Conservation (phyloP, 148 eudicot species). For the Amaranthus cruentus region DNA sequence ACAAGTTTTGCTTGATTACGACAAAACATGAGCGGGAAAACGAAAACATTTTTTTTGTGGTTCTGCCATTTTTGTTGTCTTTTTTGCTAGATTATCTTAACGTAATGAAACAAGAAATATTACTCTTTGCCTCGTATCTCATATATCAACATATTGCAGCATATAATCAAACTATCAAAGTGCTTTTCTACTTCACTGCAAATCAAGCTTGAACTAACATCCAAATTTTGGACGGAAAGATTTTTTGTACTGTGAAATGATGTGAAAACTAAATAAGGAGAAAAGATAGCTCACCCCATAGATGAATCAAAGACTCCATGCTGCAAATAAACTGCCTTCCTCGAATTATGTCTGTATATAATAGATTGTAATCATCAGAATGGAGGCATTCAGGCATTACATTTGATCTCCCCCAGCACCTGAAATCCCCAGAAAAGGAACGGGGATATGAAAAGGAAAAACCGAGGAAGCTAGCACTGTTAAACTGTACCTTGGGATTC, state of each 20-base stretch:
- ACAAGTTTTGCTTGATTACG: too few species aligned
- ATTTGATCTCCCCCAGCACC: not conserved
- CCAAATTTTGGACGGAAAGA: not conserved
- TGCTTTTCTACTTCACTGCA: not conserved
- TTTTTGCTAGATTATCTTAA: not conserved
- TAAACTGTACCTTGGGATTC: slow-evolving; percentile 75
- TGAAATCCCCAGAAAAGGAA: not conserved
- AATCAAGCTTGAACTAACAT: not conserved
- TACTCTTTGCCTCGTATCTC: not conserved
- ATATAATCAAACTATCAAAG: not conserved
- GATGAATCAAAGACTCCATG: slow-evolving; percentile 98
- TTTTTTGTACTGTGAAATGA: not conserved
- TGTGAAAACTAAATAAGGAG: not conserved
- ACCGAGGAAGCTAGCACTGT: not conserved
- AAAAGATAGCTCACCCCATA: slow-evolving; percentile 68
- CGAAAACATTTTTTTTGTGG: too few species aligned
- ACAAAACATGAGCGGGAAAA: too few species aligned
- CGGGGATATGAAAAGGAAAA: not conserved
- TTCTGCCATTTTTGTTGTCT: too few species aligned
- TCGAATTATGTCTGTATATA: slow-evolving; percentile 72
- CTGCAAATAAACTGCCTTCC: slow-evolving; percentile 88
- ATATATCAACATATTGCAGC: not conserved
- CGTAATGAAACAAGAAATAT: not conserved
- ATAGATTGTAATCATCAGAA: slow-evolving; percentile 5
- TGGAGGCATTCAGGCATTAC: not conserved